These are phyloP conservation scores for Nasturtium officinale DNA, from an alignment of 345 rosid species.

Conservation along the genomic window DNA sequence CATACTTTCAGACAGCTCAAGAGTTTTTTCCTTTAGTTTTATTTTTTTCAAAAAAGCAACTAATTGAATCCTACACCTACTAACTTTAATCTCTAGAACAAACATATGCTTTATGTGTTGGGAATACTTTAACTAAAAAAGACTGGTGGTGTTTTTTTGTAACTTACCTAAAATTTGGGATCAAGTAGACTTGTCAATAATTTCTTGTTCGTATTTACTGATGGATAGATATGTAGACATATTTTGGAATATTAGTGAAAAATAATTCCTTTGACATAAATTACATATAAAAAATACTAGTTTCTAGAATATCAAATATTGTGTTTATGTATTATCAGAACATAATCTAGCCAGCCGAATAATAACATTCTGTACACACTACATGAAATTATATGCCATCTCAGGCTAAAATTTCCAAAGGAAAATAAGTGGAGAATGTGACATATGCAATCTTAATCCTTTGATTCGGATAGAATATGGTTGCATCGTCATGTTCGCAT, in stretches of 20 bases:
- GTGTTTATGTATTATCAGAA: slow-evolving; percentile 10
- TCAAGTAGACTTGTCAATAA: background rate
- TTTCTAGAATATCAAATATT: background rate
- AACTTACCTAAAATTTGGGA: background rate
- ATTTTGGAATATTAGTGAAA: background rate
- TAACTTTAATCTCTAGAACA: slow-evolving; percentile 1
- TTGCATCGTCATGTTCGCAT: slow-evolving; percentile 39
- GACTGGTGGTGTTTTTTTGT: background rate
- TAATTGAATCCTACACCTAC: background rate
- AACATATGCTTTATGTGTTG: background rate
- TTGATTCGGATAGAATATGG: slow-evolving; percentile 21
- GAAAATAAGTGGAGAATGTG: slow-evolving; percentile 32
- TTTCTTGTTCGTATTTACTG: background rate
- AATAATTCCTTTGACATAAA: background rate
- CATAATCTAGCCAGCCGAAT: slow-evolving; percentile 24
- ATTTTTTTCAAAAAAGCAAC: background rate
- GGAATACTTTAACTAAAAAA: background rate
- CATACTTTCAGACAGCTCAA: slow-evolving; percentile 21
- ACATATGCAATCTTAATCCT: slow-evolving; percentile 5
- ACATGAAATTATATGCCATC: slow-evolving; percentile 10
- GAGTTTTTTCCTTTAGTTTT: background rate
- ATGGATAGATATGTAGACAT: slow-evolving; percentile 1
- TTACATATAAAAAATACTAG: background rate
- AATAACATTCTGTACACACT: slow-evolving; percentile 19
- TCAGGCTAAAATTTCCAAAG: background rate